Evolutionary conservation across 2,329 filamentous ascomycete genomes (phyloP), one percentile per base, ranked within the genome.

Genomic region (Stachybotrys chartarum): DNA sequence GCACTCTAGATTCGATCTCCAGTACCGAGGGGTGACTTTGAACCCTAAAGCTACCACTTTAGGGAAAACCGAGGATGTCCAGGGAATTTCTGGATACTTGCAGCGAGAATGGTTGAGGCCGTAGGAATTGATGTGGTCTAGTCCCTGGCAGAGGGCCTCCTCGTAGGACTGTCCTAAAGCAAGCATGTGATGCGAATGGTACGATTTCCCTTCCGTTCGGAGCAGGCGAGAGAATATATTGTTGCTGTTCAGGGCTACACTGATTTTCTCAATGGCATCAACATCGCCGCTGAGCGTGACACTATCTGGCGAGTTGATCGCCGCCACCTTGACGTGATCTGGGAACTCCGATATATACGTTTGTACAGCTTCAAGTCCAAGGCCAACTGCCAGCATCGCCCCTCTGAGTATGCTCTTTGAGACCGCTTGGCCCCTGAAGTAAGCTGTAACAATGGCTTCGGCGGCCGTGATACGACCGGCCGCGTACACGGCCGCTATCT

Each of bases 401-500:
- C 59, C 59, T 18, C 35, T 31, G 30, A 35, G 11, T n/a, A 30
- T 51, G 3, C 53, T 51, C 5, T 6, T 45, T 1, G n/a, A 30
- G 7, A 57, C 44, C 6, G 49, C 51, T 3, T 57, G 39, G 12
- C 59, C 59, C 4, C 59, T 52, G 24, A 52, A 59, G 54, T 59
- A 61, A 12, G 58, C 57, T 1, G 49, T 17, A 10, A 30, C n/a
- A 16, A 60, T 58, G 14, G 58, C 57, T 16, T 59, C 54, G 5
- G 39, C 14, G 6, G 55, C 53, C 14, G 54, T 56, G 30, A 58
- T 31, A 8, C 5, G 35, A 3, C 57, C 56, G 17, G 63, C 51
- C 1, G 63, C 61, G 31, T 66, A 66, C 0, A 61, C 64, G 4
- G 65, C 64, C 0, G 59, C 65, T 7, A 67, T 65, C 50, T 67